Evolutionary conservation across 169 alveolate genomes (phyloP), one percentile per base, ranked within the genome.

Genomic region (Theileria equi): DNA sequence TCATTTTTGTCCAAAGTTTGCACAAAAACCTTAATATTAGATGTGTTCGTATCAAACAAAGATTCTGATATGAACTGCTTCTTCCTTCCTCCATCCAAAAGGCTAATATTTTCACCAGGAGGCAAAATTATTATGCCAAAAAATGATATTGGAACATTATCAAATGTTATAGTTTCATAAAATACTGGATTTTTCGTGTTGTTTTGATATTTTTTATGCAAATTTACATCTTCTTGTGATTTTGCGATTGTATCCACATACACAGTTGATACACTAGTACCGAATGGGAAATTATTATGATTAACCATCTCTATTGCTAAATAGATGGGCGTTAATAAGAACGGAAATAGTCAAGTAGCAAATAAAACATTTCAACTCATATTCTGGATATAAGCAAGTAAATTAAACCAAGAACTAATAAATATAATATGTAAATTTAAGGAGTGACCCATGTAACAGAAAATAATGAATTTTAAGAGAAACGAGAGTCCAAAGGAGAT

Each of bases 1-100:
- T 72, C 70, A 3, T 64, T 71, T 19, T 63, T 71, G 25, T 35
- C 41, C n/a, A 64, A 52, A 6, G 57, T 57, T 10, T 65, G 38
- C 10, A 69, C 79, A 40, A 74, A 74, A 44, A 74, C 84, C 1
- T 8, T 64, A 11, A 74, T 38, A 32, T 74, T 73, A 0, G 45
- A n/a, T 21, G 38, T 55, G 29, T 32, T 35, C 16, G 43, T 45
- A 16, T 5, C 31, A 10, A 38, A 11, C n/a, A 47, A 52, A 8
- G 81, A 11, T 21, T 34, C 55, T 16, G 81, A 70, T 23, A 21
- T 2, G 13, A 63, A 62, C 13, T 54, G 10, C 19, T 26, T 29
- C 28, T 26, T 40, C 1, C 62, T 38, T 11, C 16, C 44, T 21
- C 40, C 80, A 21, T 35, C 28, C 28, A 29, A 62, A 21, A 72